phyloP scores from a whole-genome alignment of 148 eudicot species.

The Fagopyrum homotropicum region DNA sequence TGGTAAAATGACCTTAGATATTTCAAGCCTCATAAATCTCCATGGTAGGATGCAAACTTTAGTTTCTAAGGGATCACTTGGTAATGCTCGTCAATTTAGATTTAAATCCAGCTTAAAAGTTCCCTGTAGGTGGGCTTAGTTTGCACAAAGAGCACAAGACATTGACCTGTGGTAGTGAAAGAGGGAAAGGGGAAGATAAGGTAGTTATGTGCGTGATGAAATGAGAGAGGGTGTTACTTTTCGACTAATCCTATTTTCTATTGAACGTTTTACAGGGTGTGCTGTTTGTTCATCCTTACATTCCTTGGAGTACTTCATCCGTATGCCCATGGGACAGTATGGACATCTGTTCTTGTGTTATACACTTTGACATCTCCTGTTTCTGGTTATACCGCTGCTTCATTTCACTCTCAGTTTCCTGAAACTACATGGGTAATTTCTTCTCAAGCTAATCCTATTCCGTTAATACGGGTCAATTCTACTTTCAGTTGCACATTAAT shows the following conservation, averaged over 20 bases:
- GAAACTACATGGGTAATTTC: constrained; percentile 63
- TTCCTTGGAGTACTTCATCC: constrained; percentile 53
- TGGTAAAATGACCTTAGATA: neutral
- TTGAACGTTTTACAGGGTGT: constrained; percentile 37
- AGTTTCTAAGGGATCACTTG: constrained; percentile 1
- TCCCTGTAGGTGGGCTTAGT: neutral
- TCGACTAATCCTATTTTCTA: constrained; percentile 2
- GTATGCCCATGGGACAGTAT: constrained; percentile 53
- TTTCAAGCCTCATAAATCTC: neutral
- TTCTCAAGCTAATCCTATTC: neutral
- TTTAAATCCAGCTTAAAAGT: neutral
- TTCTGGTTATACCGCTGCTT: constrained; percentile 69
- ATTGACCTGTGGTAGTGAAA: neutral
- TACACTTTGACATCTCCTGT: constrained; percentile 52
- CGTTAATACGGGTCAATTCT: neutral
- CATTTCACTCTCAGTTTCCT: constrained; percentile 54
- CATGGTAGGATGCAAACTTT: neutral
- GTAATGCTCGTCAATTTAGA: neutral
- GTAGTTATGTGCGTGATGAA: neutral
- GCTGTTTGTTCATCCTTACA: constrained; percentile 40
- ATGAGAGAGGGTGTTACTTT: neutral
- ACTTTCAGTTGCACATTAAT: neutral
- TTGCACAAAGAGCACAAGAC: neutral
- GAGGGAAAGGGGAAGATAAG: neutral
- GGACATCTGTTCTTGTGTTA: constrained; percentile 41